Evolutionary conservation across 768 basidiomycete genomes (phyloP).

Genomic region (Psilocybe tampanensis): DNA sequence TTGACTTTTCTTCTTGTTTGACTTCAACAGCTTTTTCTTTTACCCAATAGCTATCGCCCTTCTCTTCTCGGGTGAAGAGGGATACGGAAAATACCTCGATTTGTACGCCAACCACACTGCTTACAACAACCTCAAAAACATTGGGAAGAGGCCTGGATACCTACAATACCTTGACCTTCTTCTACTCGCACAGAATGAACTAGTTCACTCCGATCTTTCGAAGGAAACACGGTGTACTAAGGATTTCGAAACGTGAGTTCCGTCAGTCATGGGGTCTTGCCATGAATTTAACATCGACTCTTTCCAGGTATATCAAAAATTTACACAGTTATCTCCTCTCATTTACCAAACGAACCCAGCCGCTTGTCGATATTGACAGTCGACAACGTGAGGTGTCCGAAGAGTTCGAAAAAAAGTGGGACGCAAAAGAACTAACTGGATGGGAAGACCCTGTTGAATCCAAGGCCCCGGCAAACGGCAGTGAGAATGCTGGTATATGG

Average conservation of each 20-base stretch:
- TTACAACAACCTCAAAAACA: slow-evolving; percentile 88
- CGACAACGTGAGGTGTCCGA: slow-evolving; percentile 64
- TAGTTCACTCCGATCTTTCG: slow-evolving; percentile 69
- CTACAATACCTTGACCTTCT: slow-evolving; percentile 91
- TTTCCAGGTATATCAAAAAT: slow-evolving; percentile 76
- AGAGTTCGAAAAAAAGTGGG: slow-evolving; percentile 84
- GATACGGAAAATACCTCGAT: slow-evolving; percentile 93
- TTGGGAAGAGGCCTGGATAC: slow-evolving; percentile 84
- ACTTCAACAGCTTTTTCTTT: neutral
- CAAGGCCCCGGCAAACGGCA: slow-evolving; percentile 48
- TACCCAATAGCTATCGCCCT: slow-evolving; percentile 64
- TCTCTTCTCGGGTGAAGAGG: slow-evolving; percentile 95
- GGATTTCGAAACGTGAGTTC: slow-evolving; percentile 76
- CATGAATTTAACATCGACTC: neutral
- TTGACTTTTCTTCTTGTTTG: slow-evolving; percentile 21
- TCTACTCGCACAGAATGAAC: slow-evolving; percentile 60
- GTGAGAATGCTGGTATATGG: slow-evolving; percentile 73
- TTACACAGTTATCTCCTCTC: slow-evolving; percentile 85
- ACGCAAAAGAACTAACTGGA: slow-evolving; percentile 67
- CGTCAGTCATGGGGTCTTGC: neutral
- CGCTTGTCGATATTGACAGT: slow-evolving; percentile 74
- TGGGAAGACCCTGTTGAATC: slow-evolving; percentile 66
- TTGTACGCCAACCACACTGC: slow-evolving; percentile 85
- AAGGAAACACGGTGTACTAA: slow-evolving; percentile 69
- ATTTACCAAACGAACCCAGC: slow-evolving; percentile 83